phyloP scores from a whole-genome alignment of 2,329 filamentous ascomycete genomes.

The Clonostachys chloroleuca region DNA sequence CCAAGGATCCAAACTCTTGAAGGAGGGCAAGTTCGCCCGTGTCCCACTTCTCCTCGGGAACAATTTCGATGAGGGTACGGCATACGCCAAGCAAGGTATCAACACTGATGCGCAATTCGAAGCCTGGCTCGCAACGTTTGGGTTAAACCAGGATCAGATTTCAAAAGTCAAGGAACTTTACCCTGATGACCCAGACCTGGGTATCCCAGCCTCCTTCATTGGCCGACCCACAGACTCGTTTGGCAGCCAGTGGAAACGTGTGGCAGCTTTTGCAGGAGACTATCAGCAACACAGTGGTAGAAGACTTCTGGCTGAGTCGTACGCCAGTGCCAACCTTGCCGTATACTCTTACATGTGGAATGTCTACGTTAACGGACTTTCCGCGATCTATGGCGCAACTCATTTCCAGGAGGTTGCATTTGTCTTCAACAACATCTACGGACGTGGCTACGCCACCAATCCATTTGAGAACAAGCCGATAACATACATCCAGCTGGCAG shows the following conservation, averaged over 20 bases:
- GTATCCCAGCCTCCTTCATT: conserved; percentile 11
- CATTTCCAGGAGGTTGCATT: conserved; percentile 13
- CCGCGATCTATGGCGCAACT: conserved; percentile 21
- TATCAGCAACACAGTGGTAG: neutral
- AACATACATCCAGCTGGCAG: conserved; percentile 24
- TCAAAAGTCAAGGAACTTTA: conserved; percentile 38
- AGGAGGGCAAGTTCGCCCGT: conserved; percentile 31
- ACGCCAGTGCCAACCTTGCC: conserved; percentile 36
- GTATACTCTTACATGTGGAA: conserved; percentile 52
- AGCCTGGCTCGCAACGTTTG: conserved; percentile 34
- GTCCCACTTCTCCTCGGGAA: conserved; percentile 40
- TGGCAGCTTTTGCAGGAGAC: conserved; percentile 32
- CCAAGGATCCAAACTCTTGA: conserved; percentile 39
- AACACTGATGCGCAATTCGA: conserved; percentile 31
- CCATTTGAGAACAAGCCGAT: conserved; percentile 35
- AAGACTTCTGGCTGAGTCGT: conserved; percentile 42
- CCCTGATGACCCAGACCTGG: conserved; percentile 34
- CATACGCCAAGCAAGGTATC: conserved; percentile 30
- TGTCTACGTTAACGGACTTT: conserved; percentile 43
- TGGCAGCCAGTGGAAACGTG: conserved; percentile 48
- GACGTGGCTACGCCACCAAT: conserved; percentile 26
- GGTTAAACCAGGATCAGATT: conserved; percentile 35
- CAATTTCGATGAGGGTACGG: conserved; percentile 43
- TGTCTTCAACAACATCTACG: conserved; percentile 47
- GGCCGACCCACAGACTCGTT: conserved; percentile 46